phyloP scores from a whole-genome alignment of 768 basidiomycete genomes.

The Clitopilus hobsonii region DNA sequence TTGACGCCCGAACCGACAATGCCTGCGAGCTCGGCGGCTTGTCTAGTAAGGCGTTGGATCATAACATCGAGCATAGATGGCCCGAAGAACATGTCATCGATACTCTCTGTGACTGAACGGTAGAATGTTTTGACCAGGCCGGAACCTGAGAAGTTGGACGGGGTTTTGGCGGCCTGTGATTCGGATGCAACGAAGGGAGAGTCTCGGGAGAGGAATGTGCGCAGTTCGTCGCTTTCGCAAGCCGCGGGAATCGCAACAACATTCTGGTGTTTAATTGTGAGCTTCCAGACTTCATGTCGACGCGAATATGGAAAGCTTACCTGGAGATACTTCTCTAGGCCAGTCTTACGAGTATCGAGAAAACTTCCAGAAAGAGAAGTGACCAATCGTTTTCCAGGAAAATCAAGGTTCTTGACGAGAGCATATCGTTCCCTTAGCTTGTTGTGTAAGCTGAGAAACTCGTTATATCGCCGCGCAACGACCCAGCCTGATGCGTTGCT shows the following conservation, averaged over 20 bases:
- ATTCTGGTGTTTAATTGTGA: slow-evolving; percentile 36
- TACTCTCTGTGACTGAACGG: slow-evolving; percentile 86
- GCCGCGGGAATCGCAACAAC: slow-evolving; percentile 68
- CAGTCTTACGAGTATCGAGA: slow-evolving; percentile 73
- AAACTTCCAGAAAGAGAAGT: slow-evolving; percentile 84
- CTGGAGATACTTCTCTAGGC: slow-evolving; percentile 88
- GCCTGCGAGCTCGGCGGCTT: slow-evolving; percentile 86
- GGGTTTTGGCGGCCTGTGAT: slow-evolving; percentile 20
- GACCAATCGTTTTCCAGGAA: slow-evolving; percentile 92
- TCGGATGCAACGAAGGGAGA: slow-evolving; percentile 74
- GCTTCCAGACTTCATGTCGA: background rate
- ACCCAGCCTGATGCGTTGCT: slow-evolving; percentile 87
- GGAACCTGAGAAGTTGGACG: slow-evolving; percentile 56
- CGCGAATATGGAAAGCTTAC: slow-evolving; percentile 41
- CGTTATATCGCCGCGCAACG: slow-evolving; percentile 89
- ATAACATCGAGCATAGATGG: slow-evolving; percentile 95
- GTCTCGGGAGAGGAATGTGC: slow-evolving; percentile 82
- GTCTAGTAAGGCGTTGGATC: slow-evolving; percentile 84
- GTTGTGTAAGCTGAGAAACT: slow-evolving; percentile 88
- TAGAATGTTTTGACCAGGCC: slow-evolving; percentile 85
- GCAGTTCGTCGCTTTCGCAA: slow-evolving; percentile 79
- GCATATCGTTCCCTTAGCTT: slow-evolving; percentile 74
- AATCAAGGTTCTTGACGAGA: slow-evolving; percentile 68
- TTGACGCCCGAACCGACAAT: slow-evolving; percentile 73
- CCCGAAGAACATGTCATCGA: slow-evolving; percentile 97